Evolutionary conservation across 2,329 filamentous ascomycete genomes (phyloP).

Genomic region (Pestalotiopsis sp.): DNA sequence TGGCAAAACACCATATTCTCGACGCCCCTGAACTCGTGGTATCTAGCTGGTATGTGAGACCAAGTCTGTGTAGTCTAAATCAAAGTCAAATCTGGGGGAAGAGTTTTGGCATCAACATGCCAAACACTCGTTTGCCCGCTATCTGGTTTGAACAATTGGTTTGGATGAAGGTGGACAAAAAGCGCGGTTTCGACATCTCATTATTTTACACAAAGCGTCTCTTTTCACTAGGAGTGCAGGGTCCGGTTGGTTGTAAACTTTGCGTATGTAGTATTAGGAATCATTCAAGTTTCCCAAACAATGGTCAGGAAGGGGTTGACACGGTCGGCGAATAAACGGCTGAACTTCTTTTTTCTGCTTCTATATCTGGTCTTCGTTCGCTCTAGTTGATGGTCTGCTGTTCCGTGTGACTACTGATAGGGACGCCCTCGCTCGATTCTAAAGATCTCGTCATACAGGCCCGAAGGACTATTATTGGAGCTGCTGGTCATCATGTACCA

Average conservation of each 20-base stretch:
- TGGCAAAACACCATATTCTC: background rate
- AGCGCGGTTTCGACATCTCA: background rate
- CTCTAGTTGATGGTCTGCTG: background rate
- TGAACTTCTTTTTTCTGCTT: conserved; percentile 14
- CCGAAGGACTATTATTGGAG: background rate
- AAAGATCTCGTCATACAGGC: background rate
- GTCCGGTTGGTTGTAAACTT: conserved; percentile 14
- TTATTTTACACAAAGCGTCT: conserved; percentile 3
- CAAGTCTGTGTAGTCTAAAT: background rate
- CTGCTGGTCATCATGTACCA: too few relatives aligned
- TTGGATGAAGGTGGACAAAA: conserved; percentile 14
- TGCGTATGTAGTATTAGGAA: conserved; percentile 15
- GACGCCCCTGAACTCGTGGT: background rate
- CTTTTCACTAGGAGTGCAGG: conserved; percentile 2
- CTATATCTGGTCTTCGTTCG: background rate
- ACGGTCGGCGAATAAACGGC: conserved; percentile 10
- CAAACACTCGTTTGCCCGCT: background rate
- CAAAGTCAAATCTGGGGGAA: background rate
- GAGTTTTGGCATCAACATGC: background rate
- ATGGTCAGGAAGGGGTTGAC: conserved; percentile 5
- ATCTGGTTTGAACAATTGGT: conserved; percentile 9
- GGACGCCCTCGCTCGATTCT: background rate
- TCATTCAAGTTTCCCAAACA: conserved; percentile 6
- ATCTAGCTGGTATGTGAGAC: background rate
- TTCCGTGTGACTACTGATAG: background rate